Conservation (phyloP, 208 protist species). For the Acanthamoeba sp. region DNA sequence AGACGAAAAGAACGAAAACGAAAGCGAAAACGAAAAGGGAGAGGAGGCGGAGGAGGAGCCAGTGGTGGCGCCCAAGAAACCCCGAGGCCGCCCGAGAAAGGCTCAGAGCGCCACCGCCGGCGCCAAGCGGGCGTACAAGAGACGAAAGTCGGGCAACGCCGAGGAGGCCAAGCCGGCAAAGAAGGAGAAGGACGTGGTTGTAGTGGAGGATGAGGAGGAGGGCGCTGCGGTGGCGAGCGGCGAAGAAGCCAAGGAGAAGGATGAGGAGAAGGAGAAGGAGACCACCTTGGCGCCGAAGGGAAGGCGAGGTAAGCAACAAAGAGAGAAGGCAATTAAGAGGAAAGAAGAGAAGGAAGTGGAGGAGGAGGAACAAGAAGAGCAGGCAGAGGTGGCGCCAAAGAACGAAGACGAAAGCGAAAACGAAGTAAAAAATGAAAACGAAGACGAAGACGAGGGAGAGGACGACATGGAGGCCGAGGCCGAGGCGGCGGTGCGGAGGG, state of each 20-base stretch:
- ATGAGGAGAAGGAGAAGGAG: not conserved
- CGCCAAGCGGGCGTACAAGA: conserved; percentile 19
- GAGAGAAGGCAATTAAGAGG: not conserved
- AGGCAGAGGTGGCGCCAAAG: not conserved
- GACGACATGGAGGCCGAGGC: not conserved
- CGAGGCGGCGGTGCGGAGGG: not conserved
- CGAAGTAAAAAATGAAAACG: not conserved
- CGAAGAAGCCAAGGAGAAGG: not conserved
- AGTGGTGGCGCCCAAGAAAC: not conserved
- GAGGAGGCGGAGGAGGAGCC: not conserved
- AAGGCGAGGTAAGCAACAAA: not conserved
- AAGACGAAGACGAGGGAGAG: not conserved
- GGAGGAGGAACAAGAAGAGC: not conserved
- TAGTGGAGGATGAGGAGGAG: not conserved
- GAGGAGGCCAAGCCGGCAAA: not conserved
- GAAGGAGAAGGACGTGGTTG: no score
- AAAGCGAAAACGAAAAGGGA: not conserved
- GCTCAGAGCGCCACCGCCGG: not conserved
- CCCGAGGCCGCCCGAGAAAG: not conserved
- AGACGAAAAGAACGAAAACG: no score
- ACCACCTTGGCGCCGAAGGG: not conserved
- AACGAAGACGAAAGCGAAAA: not conserved
- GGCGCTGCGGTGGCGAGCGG: not conserved
- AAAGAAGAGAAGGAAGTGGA: not conserved
- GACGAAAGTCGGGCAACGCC: not conserved